Base-by-base conservation (phyloP, 1,284 basidiomycete genomes). In the Salmacisia buchloeana region DNA sequence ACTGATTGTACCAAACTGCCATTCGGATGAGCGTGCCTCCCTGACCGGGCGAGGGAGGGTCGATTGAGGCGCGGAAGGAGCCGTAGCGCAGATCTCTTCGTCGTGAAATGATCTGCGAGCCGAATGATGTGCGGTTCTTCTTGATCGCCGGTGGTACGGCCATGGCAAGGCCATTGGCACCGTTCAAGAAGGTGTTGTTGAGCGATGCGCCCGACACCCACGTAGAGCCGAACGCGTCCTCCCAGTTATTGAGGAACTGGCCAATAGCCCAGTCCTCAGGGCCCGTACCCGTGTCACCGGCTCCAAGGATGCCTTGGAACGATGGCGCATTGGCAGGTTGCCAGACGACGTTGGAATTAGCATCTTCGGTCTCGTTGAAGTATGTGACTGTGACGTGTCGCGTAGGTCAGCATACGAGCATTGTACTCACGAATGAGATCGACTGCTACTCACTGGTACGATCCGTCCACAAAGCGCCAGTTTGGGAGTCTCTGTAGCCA, bases 61-160 rank as follows among this genome's bases (percentile, higher is more conserved):
- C 56, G 56, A 75, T 66, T 18, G 64, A 60, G 33, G 73, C 67
- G 23, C 73, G 66, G 64, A 76, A 74, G 45, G 71, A 69, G 36
- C 74, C 74, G 58, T 71, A 76, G 52, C 69, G 73, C 38, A 76
- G 74, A 46, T 76, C 74, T 27, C 73, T 62, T 33, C 74, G 59
- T 36, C 73, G 65, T 10, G 72, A 69, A 54, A 72, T 66, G 41
- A 75, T 66, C 56, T 69, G 66, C 2, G 70, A 69, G 49, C 73
- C 73, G 38, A 70, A 70, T 45, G 70, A 68, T 58, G 72, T 75
- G 58, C 71, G 69, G 27, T 67, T 59, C 5, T 39, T 21, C 1
- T 38, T 56, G 43, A 70, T 62, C 35, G 68, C 70, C 2, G 71
- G 68, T 12, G 67, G 66, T 29, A 75, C 70, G 35, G 71, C 64